Evolutionary conservation across 352 stramenopile species (phyloP), one percentile per base, ranked within the genome.

Genomic region (Aphanomyces cochlioides): DNA sequence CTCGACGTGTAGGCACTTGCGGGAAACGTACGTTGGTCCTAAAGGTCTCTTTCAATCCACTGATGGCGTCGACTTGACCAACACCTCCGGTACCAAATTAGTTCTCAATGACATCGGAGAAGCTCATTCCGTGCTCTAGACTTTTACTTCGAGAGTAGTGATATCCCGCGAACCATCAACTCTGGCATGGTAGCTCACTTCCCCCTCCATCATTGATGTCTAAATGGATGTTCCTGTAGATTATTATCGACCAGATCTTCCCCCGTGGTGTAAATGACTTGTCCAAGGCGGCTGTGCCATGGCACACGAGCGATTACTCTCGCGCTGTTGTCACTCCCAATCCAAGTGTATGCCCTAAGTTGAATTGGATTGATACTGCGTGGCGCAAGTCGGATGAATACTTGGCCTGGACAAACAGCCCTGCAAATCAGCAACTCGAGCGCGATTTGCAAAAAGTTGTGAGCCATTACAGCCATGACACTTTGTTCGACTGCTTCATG

Each of bases 401-500:
- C 64, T 19, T 48, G n/a, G 34, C 8, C 1, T 70, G 64, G 64
- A 3, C 34, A n/a, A 38, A 41, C 13, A 70, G 53, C 19, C 47
- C 64, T 21, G 53, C 43, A n/a, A 70, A 70, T 19, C 19, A 38
- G 5, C 12, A 54, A n/a, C 40, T 54, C 5, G 64, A 70, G 19
- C 53, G 8, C 8, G 64, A 70, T 7, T 21, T 61, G 2, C 45
- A 61, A 39, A 59, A 17, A 10, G 36, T 61, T 21, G 21, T 70
- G 7, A 15, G 40, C 13, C 36, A 56, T 47, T 64, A 70, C 54
- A 37, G 61, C 40, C 64, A 64, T n/a, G 50, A 21, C 7, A 48
- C 40, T 8, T 50, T 70, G 21, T 70, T 48, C 54, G 64, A 70
- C 54, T 70, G 64, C 54, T 50, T 70, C 19, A 70, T 70, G 64